A percentile compares a stretch with the other conserved stretches of the same genome.
phyloP scores from a whole-genome alignment of 495 filamentous ascomycete genomes.

The Delitschia confertaspora region DNA sequence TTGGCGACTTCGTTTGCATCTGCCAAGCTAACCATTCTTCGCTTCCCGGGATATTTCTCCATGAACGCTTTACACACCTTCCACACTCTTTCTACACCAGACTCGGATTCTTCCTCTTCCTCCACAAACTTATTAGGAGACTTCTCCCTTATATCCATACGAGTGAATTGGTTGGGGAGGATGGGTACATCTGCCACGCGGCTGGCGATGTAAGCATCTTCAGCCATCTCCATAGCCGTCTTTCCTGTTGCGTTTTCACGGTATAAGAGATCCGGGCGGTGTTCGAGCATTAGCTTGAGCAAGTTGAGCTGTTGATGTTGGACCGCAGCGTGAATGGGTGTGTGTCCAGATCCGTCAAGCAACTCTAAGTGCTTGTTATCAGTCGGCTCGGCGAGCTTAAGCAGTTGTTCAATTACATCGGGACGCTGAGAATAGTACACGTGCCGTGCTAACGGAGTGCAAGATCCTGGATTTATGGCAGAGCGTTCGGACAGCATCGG shows the following conservation, averaged over 20 bases:
- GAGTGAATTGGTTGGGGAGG: neutral
- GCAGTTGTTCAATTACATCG: constrained; percentile 32
- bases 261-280: constrained; percentile 49
- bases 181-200: constrained; percentile 19
- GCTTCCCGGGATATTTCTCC: constrained; percentile 37
- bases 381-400: constrained; percentile 40
- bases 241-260: constrained; percentile 63
- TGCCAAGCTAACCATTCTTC: constrained; percentile 55
- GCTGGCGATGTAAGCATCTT: constrained; percentile 42
- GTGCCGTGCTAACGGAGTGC: constrained; percentile 44
- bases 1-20: constrained; percentile 68
- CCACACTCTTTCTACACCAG: constrained; percentile 17
- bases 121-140: constrained; percentile 26
- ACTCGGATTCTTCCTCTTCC: constrained; percentile 10
- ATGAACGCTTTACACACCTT: constrained; percentile 25
- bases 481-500: constrained; percentile 42
- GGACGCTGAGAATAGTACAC: constrained; percentile 30
- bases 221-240: constrained; percentile 58
- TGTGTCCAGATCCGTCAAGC: constrained; percentile 60
- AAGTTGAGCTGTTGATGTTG: constrained; percentile 33
- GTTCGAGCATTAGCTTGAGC: constrained; percentile 44
- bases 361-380: constrained; percentile 47
- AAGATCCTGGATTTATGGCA: constrained; percentile 34
- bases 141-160: constrained; percentile 2
- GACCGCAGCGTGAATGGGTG: constrained; percentile 51